Evolutionary conservation across 1,284 basidiomycete species (phyloP).

Genomic region (Cryptococcus sp.): DNA sequence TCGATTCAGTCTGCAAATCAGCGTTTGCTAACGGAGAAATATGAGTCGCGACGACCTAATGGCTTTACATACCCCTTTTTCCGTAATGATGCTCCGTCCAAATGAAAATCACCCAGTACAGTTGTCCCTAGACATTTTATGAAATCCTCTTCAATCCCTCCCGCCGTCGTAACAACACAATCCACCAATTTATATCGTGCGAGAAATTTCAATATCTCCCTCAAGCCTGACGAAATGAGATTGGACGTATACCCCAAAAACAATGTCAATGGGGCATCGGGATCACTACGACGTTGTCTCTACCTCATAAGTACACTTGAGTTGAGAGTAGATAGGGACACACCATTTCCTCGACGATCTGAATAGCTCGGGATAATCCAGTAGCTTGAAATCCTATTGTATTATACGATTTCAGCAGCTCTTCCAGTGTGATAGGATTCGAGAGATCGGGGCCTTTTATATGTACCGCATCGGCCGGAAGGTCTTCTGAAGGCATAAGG

Average conservation of each 20-base stretch:
- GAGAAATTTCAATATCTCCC: conserved; percentile 88
- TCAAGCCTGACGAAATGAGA: conserved; percentile 92
- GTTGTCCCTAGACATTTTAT: conserved; percentile 98
- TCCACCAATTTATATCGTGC: conserved; percentile 90
- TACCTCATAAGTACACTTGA: conserved; percentile 4
- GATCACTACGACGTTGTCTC: conserved; percentile 36
- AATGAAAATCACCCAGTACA: conserved; percentile 87
- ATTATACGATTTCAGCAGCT: conserved; percentile 74
- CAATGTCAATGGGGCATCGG: conserved; percentile 56
- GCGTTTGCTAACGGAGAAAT: not conserved
- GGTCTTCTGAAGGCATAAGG: conserved; percentile 69
- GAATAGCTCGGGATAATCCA: conserved; percentile 78
- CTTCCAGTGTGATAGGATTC: conserved; percentile 60
- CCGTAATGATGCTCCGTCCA: conserved; percentile 84
- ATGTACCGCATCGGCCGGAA: conserved; percentile 66
- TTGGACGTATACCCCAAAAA: conserved; percentile 99
- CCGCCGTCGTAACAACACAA: conserved; percentile 92
- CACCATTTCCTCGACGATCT: conserved; percentile 48
- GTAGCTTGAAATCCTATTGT: conserved; percentile 95
- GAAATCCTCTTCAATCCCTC: conserved; percentile 97
- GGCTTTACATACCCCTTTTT: conserved; percentile 58
- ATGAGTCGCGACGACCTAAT: not conserved
- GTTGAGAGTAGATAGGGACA: conserved; percentile 13
- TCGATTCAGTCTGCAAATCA: conserved; percentile 66
- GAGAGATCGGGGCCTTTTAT: conserved; percentile 89